Percentiles rank a stretch among this genome's conserved stretches.
phyloP scores from a whole-genome alignment of 1,284 basidiomycete genomes.

The Malassezia caprae region DNA sequence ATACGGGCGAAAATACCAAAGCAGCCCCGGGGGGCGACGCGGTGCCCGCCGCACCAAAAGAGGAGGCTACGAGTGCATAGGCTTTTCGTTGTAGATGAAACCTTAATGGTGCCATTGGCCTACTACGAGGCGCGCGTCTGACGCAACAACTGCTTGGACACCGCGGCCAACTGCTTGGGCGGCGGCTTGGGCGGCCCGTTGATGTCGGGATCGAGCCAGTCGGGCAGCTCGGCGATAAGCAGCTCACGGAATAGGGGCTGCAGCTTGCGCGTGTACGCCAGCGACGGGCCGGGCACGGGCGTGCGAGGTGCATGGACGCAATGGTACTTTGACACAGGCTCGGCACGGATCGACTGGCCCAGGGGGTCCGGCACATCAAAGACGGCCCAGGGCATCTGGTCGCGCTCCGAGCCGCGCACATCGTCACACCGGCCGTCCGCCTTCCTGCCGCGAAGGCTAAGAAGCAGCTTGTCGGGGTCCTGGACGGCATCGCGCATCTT shows the following conservation, averaged over 20 bases:
- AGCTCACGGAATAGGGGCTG: slow-evolving; percentile 36
- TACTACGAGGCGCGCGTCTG: neutral
- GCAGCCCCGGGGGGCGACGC: neutral
- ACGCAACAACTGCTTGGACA: slow-evolving; percentile 6
- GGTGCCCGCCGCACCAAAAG: slow-evolving; percentile 1
- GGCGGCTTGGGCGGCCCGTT: slow-evolving; percentile 5
- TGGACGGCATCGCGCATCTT: slow-evolving; percentile 15
- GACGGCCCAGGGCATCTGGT: slow-evolving; percentile 36
- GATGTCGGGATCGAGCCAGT: slow-evolving; percentile 32
- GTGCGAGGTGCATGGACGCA: slow-evolving; percentile 17
- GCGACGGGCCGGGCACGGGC: slow-evolving; percentile 20
- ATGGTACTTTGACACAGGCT: slow-evolving; percentile 16
- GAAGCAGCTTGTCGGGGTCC: slow-evolving; percentile 30
- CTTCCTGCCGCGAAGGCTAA: slow-evolving; percentile 28
- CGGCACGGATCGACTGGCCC: slow-evolving; percentile 19
- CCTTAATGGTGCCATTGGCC: neutral
- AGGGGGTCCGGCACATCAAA: slow-evolving; percentile 36
- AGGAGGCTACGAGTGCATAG: neutral
- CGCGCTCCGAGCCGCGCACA: slow-evolving; percentile 36
- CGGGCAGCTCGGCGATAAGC: slow-evolving; percentile 30
- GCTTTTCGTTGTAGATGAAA: neutral
- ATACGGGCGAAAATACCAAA: neutral
- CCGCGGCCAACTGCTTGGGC: slow-evolving; percentile 2
- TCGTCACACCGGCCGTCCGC: slow-evolving; percentile 32
- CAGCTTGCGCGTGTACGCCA: slow-evolving; percentile 28